Conservation (phyloP, 176 grass and related monocot species). For the Stipa capillata region DNA sequence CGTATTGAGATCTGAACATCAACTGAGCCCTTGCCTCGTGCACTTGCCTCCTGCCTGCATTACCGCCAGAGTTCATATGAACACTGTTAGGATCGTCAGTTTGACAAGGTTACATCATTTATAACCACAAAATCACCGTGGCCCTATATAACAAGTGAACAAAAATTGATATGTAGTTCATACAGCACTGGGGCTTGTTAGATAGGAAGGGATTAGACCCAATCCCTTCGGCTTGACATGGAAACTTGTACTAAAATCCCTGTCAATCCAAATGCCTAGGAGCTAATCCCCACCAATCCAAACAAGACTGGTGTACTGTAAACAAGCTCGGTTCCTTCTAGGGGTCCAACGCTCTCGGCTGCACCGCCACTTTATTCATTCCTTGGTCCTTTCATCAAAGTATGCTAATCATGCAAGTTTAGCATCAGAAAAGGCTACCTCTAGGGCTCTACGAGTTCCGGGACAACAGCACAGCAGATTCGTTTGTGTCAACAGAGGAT, state of each 20-base stretch:
- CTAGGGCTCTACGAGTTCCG: not conserved
- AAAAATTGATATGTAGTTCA: not conserved
- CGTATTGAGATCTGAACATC: not conserved
- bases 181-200: too few relatives aligned
- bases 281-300: too few relatives aligned
- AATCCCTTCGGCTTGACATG: too few relatives aligned
- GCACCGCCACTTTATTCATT: slow-evolving; percentile 25
- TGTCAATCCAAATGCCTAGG: too few relatives aligned
- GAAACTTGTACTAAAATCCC: too few relatives aligned
- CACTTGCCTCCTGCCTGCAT: not conserved
- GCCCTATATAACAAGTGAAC: not conserved
- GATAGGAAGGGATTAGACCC: too few relatives aligned
- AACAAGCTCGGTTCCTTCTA: not conserved
- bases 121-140: not conserved
- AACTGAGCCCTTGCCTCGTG: not conserved
- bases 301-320: not conserved
- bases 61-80: not conserved
- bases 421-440: slow-evolving; percentile 1
- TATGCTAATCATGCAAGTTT: slow-evolving; percentile 26
- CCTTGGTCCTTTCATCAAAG: slow-evolving; percentile 12
- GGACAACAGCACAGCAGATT: not conserved
- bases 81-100: too few relatives aligned
- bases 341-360: not conserved
- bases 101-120: not conserved
- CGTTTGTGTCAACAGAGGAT: not conserved